A percentile compares a stretch with the other conserved stretches of the same genome.
phyloP scores from a whole-genome alignment of 2,329 filamentous ascomycete species.

The Daldinia sp. region DNA sequence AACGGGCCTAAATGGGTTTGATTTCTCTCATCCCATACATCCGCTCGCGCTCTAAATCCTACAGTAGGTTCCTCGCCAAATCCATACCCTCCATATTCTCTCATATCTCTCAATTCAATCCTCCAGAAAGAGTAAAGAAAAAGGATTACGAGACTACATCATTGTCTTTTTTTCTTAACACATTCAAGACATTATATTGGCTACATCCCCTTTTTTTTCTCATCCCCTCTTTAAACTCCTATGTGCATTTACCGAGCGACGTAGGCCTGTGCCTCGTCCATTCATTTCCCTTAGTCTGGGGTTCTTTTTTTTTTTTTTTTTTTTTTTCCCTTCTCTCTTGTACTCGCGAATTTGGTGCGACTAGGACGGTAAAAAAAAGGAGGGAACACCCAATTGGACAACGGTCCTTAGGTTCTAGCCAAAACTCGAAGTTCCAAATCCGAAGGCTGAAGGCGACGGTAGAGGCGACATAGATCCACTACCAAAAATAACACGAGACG shows the following conservation, averaged over 20 bases:
- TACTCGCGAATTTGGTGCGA: slow-evolving; percentile 23
- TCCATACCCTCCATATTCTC: slow-evolving; percentile 19
- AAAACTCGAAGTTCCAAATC: slow-evolving; percentile 29
- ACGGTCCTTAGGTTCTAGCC: slow-evolving; percentile 25
- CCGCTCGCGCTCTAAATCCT: slow-evolving; percentile 20
- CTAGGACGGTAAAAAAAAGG: slow-evolving; percentile 31
- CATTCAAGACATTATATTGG: slow-evolving; percentile 25
- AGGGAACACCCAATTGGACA: slow-evolving; percentile 33
- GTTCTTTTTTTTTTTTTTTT: too few relatives aligned
- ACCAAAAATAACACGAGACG: slow-evolving; percentile 21
- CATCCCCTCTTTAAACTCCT: background rate
- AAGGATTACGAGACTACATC: slow-evolving; percentile 9
- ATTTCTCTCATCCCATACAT: slow-evolving; percentile 23
- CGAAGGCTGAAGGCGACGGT: slow-evolving; percentile 26
- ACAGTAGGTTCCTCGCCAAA: slow-evolving; percentile 21
- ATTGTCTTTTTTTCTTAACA: slow-evolving; percentile 18
- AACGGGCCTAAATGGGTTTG: slow-evolving; percentile 2
- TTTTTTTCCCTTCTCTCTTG: too few relatives aligned
- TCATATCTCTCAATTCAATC: background rate
- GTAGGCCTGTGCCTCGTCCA: slow-evolving; percentile 30
- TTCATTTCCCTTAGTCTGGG: slow-evolving; percentile 19
- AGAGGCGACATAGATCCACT: slow-evolving; percentile 24
- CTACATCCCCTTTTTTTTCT: background rate
- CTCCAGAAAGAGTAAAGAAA: background rate
- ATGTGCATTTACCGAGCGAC: slow-evolving; percentile 22